Conservation (phyloP, 2,329 filamentous ascomycete species). For the Aspergillus fumigatus region DNA sequence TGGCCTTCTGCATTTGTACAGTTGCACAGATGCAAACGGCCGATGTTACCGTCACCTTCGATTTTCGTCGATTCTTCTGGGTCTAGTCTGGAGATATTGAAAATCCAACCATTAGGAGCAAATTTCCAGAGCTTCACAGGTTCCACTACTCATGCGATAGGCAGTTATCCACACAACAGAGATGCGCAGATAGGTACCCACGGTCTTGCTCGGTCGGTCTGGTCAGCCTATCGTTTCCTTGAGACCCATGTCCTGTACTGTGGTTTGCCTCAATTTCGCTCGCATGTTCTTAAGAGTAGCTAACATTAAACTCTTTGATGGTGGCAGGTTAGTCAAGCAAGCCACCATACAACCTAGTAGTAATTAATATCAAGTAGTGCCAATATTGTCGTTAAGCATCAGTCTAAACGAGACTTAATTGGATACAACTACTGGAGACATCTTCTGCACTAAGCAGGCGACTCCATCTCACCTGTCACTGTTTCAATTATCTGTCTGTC, state of each 20-base stretch:
- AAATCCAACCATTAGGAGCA: background rate
- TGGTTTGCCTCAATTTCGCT: background rate
- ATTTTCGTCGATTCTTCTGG: background rate
- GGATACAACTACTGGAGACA: background rate
- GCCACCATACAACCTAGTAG: background rate
- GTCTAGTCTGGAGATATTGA: background rate
- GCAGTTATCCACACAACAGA: background rate
- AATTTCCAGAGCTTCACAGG: background rate
- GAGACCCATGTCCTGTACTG: background rate
- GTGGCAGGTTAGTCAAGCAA: too few species aligned
- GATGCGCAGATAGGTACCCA: too few species aligned
- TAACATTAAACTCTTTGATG: too few species aligned
- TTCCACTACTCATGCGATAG: too few species aligned
- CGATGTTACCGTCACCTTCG: slow-evolving; percentile 19
- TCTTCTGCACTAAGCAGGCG: background rate
- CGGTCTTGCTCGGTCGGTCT: background rate
- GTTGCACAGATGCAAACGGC: slow-evolving; percentile 7
- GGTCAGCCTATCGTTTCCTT: background rate
- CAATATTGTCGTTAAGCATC: background rate
- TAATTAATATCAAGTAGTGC: background rate
- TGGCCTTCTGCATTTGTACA: slow-evolving; percentile 15
- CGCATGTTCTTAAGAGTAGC: background rate
- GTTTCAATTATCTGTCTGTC: background rate
- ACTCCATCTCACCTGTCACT: background rate
- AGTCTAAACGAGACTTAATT: background rate